A percentile compares a stretch with the other conserved stretches of the same genome.
These are phyloP conservation scores for Aspergillus versicolor DNA, from an alignment of 2,329 filamentous ascomycete genomes.

Conservation along the genomic window DNA sequence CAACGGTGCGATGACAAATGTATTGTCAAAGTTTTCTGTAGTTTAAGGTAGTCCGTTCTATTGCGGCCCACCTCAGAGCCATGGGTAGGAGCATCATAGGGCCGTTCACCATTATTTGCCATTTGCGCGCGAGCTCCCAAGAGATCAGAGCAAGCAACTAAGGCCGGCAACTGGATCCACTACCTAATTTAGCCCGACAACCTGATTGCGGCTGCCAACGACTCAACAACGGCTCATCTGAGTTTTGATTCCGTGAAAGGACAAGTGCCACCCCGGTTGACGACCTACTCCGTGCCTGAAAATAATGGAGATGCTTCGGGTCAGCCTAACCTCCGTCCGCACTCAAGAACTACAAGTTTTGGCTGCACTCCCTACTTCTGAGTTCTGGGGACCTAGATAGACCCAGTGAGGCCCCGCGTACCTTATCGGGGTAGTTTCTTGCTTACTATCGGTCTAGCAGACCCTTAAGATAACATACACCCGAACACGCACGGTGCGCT, in stretches of 20 bases:
- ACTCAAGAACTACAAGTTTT: too few relatives aligned
- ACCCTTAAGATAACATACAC: neutral
- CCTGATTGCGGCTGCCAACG: neutral
- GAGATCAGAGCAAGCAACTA: neutral
- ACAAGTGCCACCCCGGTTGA: neutral
- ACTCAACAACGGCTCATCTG: too few relatives aligned
- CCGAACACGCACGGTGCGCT: neutral
- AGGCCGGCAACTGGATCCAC: constrained; percentile 5
- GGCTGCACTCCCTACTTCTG: too few relatives aligned
- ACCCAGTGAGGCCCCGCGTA: neutral
- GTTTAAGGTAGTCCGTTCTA: too few relatives aligned
- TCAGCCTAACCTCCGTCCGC: too few relatives aligned
- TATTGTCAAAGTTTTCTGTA: neutral
- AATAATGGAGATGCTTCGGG: too few relatives aligned
- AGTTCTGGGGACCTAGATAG: too few relatives aligned
- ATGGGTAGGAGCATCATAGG: neutral
- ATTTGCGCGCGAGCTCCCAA: constrained; percentile 3
- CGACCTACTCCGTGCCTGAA: neutral
- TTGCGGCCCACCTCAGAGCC: neutral
- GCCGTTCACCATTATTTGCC: neutral
- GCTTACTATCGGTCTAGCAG: neutral
- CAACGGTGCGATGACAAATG: neutral
- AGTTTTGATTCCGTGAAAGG: neutral
- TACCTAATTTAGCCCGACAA: neutral
- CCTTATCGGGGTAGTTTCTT: neutral